Evolutionary conservation across 805 yeast genomes (phyloP), one percentile per base, ranked within the genome.

Genomic region (Metschnikowia henanensis): DNA sequence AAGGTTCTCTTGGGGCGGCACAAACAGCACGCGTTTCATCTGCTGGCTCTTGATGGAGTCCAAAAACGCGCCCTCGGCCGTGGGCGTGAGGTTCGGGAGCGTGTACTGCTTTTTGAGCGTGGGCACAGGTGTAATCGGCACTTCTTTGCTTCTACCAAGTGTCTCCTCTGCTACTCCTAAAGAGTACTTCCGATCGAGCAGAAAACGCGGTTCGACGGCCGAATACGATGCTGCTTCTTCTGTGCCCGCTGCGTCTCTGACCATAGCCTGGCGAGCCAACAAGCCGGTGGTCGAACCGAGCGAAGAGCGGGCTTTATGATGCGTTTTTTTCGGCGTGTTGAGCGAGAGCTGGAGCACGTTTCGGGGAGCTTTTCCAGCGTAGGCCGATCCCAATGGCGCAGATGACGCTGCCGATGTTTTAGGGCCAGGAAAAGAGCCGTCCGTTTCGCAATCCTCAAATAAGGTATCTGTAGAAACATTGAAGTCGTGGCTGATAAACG

Each of bases 401-500:
- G 28, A 17, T 30, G 35, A 12, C 12, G 40, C 12, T 25, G 12
- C 39, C 13, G 35, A 30, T 5, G 15, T 36, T 18, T 31, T 22
- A 22, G 6, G 9, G 6, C 9, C 25, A 23, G 30, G 19, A 18
- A 13, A 6, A 8, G 43, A 8, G 17, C 35, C 20, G 22, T 10
- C 29, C n/a, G n/a, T n/a, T 18, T 30, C 35, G 12, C 36, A 21
- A 3, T 56, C 64, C n/a, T 63, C 67, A 13, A 65, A 66, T 30
- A 66, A 46, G 3, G 70, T 66, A 13, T 64, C 69, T 1, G 65
- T 58, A n/a, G 68, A 63, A 9, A 50, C 25, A 18, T 53, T 48
- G 25, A 53, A 50, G 26, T 51, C 59, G 28, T 48, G 58, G 39
- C 57, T 38, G 4, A 37, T 29, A 25, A 36, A 43, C 30, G 26